Conservation (phyloP, 1,139 yeast genomes). For the Yamadazyma diospyri region DNA sequence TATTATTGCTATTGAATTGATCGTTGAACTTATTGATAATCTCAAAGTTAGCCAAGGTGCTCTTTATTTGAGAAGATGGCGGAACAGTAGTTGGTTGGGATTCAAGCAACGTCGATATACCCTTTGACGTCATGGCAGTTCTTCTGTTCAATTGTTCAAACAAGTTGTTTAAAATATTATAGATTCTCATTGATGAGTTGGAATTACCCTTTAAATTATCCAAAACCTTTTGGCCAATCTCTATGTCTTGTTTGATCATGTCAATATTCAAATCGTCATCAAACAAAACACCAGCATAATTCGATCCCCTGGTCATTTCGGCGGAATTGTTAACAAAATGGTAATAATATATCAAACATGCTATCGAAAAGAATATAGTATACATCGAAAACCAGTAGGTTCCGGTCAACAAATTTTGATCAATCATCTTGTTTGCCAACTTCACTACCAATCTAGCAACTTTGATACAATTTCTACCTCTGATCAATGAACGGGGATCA, state of each 20-base stretch:
- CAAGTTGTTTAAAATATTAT: constrained; percentile 70
- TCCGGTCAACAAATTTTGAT: constrained; percentile 70
- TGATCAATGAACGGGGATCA: constrained; percentile 50
- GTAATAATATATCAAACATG: constrained; percentile 79
- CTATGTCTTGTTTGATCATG: constrained; percentile 74
- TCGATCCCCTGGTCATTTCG: constrained; percentile 27
- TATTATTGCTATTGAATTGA: constrained; percentile 3
- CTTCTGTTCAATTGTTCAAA: constrained; percentile 77
- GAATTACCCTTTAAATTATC: constrained; percentile 70
- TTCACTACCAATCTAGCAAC: constrained; percentile 84
- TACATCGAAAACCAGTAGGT: constrained; percentile 93
- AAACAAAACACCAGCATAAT: constrained; percentile 46
- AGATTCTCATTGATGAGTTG: constrained; percentile 76
- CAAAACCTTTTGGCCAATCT: constrained; percentile 72
- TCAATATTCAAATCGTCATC: constrained; percentile 64
- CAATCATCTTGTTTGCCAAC: constrained; percentile 78
- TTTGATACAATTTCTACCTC: constrained; percentile 82
- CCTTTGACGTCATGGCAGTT: constrained; percentile 46
- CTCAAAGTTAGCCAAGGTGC: constrained; percentile 33
- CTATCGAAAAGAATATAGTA: constrained; percentile 88
- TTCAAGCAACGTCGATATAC: constrained; percentile 14
- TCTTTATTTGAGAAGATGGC: constrained; percentile 19
- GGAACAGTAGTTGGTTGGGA: constrained; percentile 7
- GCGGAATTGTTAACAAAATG: constrained; percentile 57
- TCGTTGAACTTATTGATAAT: constrained; percentile 27